These are phyloP conservation scores for Fusarium brachygibbosum DNA, from an alignment of 2,329 filamentous ascomycete species.

Conservation along the genomic window DNA sequence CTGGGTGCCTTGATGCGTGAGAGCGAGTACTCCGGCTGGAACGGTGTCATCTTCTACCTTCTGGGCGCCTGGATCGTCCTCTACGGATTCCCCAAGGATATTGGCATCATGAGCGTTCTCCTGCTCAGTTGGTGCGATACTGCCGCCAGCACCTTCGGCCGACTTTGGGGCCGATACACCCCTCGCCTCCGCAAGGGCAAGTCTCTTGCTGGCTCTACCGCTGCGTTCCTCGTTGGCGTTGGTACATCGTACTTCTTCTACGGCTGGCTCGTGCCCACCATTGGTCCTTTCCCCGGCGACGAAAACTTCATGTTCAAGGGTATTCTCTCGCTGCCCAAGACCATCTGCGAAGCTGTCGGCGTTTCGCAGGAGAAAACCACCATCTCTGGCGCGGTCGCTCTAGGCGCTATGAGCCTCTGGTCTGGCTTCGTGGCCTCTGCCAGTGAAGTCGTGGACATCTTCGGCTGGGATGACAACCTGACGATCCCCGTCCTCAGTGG, in stretches of 20 bases:
- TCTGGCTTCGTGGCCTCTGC: conserved; percentile 90
- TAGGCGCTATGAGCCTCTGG: conserved; percentile 85
- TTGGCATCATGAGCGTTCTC: conserved; percentile 89
- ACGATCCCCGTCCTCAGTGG: conserved; percentile 95
- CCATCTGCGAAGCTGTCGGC: conserved; percentile 71
- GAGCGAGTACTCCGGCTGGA: conserved; percentile 93
- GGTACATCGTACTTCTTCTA: conserved; percentile 87
- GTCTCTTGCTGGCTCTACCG: conserved; percentile 88
- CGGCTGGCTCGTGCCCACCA: conserved; percentile 82
- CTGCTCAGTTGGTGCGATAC: conserved; percentile 98
- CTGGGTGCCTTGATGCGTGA: conserved; percentile 96
- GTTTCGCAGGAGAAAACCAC: conserved; percentile 70
- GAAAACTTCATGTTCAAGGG: conserved; percentile 84
- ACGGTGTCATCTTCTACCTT: conserved; percentile 97
- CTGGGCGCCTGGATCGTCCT: conserved; percentile 90
- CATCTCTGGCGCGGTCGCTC: conserved; percentile 77
- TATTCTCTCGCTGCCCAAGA: conserved; percentile 75
- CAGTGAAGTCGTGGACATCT: conserved; percentile 92
- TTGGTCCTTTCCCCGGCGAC: conserved; percentile 77
- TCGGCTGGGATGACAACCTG: conserved; percentile 96
- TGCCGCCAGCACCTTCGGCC: conserved; percentile 92
- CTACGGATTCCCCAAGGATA: conserved; percentile 90
- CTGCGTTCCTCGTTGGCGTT: conserved; percentile 87
- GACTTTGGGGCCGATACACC: conserved; percentile 90
- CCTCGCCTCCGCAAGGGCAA: conserved; percentile 87